Percentiles rank a stretch among this genome's conserved stretches.
Conservation (phyloP, 164 flowering plant genomes). For the Aristolochia fimbriata region DNA sequence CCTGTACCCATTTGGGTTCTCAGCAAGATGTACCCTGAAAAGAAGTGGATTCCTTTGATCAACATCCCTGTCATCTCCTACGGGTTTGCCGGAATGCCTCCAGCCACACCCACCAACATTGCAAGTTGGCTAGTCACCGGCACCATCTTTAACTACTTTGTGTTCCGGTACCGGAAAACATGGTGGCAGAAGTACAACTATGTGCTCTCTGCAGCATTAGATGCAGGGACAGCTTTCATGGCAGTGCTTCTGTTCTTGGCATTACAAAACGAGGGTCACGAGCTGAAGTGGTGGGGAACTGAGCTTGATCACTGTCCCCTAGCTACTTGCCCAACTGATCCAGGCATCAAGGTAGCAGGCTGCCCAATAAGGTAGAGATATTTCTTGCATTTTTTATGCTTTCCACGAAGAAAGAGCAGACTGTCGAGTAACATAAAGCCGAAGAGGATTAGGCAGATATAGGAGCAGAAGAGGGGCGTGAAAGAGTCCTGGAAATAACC, state of each 20-base stretch:
- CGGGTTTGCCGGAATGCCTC: conserved; percentile 94
- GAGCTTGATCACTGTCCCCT: conserved; percentile 75
- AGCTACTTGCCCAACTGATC: conserved; percentile 78
- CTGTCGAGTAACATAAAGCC: too few species aligned
- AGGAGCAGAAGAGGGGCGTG: too few species aligned
- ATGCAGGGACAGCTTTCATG: conserved; percentile 97
- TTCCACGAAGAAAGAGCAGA: too few species aligned
- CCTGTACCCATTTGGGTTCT: conserved; percentile 85
- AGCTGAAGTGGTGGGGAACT: conserved; percentile 85
- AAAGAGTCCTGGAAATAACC: too few species aligned
- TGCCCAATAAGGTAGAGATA: conserved; percentile 29
- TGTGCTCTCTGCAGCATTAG: conserved; percentile 83
- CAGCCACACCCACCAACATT: conserved; percentile 89
- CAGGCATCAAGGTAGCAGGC: conserved; percentile 57
- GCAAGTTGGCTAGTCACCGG: conserved; percentile 96
- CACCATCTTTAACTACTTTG: conserved; percentile 73
- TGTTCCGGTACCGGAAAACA: conserved; percentile 54
- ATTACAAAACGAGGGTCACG: conserved; percentile 41
- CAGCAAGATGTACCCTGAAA: conserved; percentile 71
- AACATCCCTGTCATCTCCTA: conserved; percentile 84
- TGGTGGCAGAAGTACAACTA: conserved; percentile 96
- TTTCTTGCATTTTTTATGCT: too few species aligned
- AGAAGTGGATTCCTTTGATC: conserved; percentile 87
- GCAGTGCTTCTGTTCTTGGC: conserved; percentile 73
- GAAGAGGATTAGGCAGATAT: too few species aligned